Evolutionary conservation across 768 basidiomycete genomes (phyloP).

Genomic region (Tricholoma terreum): DNA sequence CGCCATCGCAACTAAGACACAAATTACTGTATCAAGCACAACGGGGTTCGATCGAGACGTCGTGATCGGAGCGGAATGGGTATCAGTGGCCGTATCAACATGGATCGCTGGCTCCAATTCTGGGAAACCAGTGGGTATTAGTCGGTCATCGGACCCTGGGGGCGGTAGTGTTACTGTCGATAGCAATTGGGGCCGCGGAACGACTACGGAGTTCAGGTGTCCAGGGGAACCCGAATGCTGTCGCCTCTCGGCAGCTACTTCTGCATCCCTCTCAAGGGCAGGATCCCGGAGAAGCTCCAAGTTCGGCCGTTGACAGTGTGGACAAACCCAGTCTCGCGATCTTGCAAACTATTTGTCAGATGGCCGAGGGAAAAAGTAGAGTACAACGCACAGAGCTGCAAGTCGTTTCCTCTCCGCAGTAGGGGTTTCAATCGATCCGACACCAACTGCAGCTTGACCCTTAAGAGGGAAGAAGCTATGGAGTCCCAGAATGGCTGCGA

Average conservation of each 20-base stretch:
- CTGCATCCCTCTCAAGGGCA: slow-evolving; percentile 1
- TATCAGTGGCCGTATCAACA: slow-evolving; percentile 9
- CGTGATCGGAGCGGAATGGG: slow-evolving; percentile 11
- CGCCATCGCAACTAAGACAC: slow-evolving; percentile 64
- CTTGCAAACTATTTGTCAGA: slow-evolving; percentile 34
- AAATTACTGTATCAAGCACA: slow-evolving; percentile 71
- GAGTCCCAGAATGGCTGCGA: slow-evolving; percentile 75
- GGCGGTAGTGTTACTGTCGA: background rate
- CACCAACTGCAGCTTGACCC: slow-evolving; percentile 82
- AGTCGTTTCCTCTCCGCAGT: slow-evolving; percentile 72
- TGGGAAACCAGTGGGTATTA: background rate
- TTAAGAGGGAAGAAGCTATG: slow-evolving; percentile 89
- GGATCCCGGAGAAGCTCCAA: slow-evolving; percentile 71
- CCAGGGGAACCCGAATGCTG: too few species aligned
- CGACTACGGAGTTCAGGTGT: background rate
- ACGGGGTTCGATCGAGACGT: slow-evolving; percentile 39
- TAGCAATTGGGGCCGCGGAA: background rate
- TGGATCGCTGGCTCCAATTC: slow-evolving; percentile 5
- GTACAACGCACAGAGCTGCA: slow-evolving; percentile 60
- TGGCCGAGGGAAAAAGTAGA: slow-evolving; percentile 10
- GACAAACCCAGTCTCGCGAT: slow-evolving; percentile 79
- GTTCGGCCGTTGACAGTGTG: slow-evolving; percentile 68
- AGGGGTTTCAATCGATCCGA: slow-evolving; percentile 85
- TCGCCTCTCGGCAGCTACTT: background rate
- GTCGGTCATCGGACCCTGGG: background rate